Evolutionary conservation across 371 early-diverging fungal genomes (phyloP).

Genomic region (Mucor indicus): DNA sequence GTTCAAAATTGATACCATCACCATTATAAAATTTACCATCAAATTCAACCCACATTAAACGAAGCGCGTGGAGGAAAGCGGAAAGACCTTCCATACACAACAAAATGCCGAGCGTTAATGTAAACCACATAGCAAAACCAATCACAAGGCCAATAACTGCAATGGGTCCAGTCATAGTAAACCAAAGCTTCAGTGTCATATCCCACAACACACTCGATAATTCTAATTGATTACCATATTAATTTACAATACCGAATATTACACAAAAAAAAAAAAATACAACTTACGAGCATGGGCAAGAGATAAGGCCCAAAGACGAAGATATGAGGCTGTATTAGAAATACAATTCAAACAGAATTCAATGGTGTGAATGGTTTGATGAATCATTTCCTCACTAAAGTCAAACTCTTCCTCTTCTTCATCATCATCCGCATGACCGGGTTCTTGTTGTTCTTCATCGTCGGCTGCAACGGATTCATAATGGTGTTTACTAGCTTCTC

Average conservation of each 20-base stretch:
- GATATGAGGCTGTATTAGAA: slow-evolving; percentile 99
- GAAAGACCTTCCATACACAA: slow-evolving; percentile 98
- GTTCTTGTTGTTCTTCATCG: slow-evolving; percentile 27
- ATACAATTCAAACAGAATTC: slow-evolving; percentile 99
- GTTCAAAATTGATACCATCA: slow-evolving; percentile 44
- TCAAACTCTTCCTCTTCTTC: slow-evolving; percentile 72
- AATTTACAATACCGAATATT: background rate
- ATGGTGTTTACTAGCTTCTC: slow-evolving; percentile 80
- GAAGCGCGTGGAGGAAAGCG: slow-evolving; percentile 98
- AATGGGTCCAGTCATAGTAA: slow-evolving; percentile 48
- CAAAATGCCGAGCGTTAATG: slow-evolving; percentile 83
- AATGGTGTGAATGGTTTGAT: slow-evolving; percentile 98
- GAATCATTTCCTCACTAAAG: slow-evolving; percentile 92
- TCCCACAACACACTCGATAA: slow-evolving; percentile 97
- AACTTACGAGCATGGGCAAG: slow-evolving; percentile 96
- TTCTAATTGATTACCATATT: slow-evolving; percentile 38
- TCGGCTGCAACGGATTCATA: slow-evolving; percentile 55
- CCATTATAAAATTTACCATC: slow-evolving; percentile 93
- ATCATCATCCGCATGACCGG: slow-evolving; percentile 41
- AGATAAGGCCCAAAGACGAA: slow-evolving; percentile 99
- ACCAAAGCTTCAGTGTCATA: slow-evolving; percentile 82
- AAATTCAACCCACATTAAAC: slow-evolving; percentile 99
- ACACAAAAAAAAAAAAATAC: background rate
- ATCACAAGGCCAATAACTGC: slow-evolving; percentile 65
- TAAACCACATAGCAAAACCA: slow-evolving; percentile 82